Evolutionary conservation across 2,329 filamentous ascomycete species (phyloP).

Genomic region (Botrytis cinerea): DNA sequence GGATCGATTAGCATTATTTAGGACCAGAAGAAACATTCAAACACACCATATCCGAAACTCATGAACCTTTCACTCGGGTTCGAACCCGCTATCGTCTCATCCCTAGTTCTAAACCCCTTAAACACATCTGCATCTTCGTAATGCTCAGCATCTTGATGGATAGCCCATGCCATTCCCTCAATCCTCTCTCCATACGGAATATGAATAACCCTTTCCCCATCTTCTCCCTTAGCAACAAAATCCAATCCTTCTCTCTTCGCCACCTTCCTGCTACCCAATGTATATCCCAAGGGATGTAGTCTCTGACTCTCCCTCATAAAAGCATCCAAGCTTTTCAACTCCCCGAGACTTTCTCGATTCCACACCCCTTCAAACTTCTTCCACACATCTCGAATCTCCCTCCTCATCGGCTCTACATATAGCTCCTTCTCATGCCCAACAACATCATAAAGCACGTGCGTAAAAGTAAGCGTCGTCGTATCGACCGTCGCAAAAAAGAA

Average conservation of each 20-base stretch:
- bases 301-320: constrained; percentile 23
- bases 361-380: constrained; percentile 8
- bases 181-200: constrained; percentile 6
- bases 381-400: constrained; percentile 8
- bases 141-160: constrained; percentile 11
- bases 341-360: constrained; percentile 11
- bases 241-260: not conserved
- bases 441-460: constrained; percentile 19
- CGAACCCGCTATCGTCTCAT: constrained; percentile 4
- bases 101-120: constrained; percentile 8
- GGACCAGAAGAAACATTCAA: not conserved
- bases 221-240: not conserved
- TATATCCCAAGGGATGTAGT: constrained; percentile 17
- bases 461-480: constrained; percentile 18
- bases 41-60: constrained; percentile 22
- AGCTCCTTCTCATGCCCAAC: constrained; percentile 2
- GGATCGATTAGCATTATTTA: not conserved
- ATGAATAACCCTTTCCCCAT: constrained; percentile 5
- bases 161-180: constrained; percentile 8
- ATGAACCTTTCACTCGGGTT: constrained; percentile 17
- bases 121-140: constrained; percentile 13
- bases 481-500: constrained; percentile 21
- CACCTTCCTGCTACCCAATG: constrained; percentile 19
- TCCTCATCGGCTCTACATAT: constrained; percentile 9
- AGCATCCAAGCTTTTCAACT: constrained; percentile 10